Percentiles rank a stretch among this genome's conserved stretches.
Evolutionary conservation across 192 early-diverging fungal genomes (phyloP).

Genomic region (Geosiphon pyriformis): DNA sequence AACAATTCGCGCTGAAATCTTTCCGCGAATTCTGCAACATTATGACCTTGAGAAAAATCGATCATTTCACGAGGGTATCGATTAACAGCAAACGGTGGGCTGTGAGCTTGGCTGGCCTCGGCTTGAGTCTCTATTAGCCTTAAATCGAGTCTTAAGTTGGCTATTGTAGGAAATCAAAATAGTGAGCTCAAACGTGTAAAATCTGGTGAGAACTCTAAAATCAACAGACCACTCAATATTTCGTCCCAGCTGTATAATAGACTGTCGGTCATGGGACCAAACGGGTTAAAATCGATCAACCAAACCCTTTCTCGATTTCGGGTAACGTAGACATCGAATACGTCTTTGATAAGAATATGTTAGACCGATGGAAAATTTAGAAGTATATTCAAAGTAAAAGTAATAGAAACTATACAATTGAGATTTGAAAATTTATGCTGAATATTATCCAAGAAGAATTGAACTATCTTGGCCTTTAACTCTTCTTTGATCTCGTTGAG

Average conservation of each 20-base stretch:
- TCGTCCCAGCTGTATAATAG: slow-evolving; percentile 83
- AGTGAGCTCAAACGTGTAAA: neutral
- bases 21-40: slow-evolving; percentile 68
- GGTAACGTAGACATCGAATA: slow-evolving; percentile 87
- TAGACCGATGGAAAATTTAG: slow-evolving; percentile 3
- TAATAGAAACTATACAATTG: slow-evolving; percentile 46
- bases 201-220: slow-evolving; percentile 21
- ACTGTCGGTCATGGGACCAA: slow-evolving; percentile 70
- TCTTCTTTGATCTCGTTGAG: slow-evolving; percentile 55
- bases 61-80: slow-evolving; percentile 67
- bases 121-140: slow-evolving; percentile 37
- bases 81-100: slow-evolving; percentile 52
- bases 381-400: neutral
- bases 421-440: slow-evolving; percentile 55
- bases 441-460: slow-evolving; percentile 67
- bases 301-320: slow-evolving; percentile 54
- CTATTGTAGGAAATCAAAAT: neutral
- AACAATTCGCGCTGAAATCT: slow-evolving; percentile 45
- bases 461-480: slow-evolving; percentile 48
- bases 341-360: slow-evolving; percentile 43
- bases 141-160: slow-evolving; percentile 33
- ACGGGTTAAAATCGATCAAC: slow-evolving; percentile 93
- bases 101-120: slow-evolving; percentile 36
- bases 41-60: slow-evolving; percentile 64
- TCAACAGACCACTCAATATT: slow-evolving; percentile 39